phyloP scores from a whole-genome alignment of 345 rosid genomes.

The Dovyalis caffra region DNA sequence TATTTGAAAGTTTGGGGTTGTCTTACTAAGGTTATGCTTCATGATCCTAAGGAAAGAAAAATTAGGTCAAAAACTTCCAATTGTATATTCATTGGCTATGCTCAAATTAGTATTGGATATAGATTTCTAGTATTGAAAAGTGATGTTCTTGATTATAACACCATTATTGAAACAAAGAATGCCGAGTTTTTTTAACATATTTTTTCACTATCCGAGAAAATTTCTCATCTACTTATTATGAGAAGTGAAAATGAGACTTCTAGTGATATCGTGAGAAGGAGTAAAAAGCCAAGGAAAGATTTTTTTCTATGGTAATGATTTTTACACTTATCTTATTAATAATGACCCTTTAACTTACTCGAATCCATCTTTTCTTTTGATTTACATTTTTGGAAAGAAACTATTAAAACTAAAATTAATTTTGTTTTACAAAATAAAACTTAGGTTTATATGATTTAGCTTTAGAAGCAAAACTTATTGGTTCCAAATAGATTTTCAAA shows the following conservation, averaged over 20 bases:
- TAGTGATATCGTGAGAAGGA: neutral
- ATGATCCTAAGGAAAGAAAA: neutral
- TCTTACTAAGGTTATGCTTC: neutral
- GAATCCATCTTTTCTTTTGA: neutral
- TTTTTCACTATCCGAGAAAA: neutral
- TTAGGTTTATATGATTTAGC: too few relatives aligned
- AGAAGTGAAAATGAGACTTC: neutral
- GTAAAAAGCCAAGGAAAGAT: neutral
- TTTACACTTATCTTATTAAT: neutral
- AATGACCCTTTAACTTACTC: neutral
- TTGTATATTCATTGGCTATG: neutral
- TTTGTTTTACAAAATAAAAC: too few relatives aligned
- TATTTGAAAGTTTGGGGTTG: conserved; percentile 10
- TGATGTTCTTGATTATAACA: neutral
- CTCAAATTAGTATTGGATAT: neutral
- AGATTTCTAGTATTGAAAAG: neutral
- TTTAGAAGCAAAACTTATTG: too few relatives aligned
- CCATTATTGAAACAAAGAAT: neutral
- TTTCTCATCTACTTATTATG: neutral
- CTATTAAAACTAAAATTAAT: too few relatives aligned
- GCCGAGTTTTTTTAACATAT: neutral
- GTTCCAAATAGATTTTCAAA: too few relatives aligned
- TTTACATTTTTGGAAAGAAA: neutral
- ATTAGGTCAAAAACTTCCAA: neutral
- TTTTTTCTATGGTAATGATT: neutral